These are phyloP conservation scores for Xylaria sp. DNA, from an alignment of 2,329 filamentous ascomycete genomes.

Conservation along the genomic window DNA sequence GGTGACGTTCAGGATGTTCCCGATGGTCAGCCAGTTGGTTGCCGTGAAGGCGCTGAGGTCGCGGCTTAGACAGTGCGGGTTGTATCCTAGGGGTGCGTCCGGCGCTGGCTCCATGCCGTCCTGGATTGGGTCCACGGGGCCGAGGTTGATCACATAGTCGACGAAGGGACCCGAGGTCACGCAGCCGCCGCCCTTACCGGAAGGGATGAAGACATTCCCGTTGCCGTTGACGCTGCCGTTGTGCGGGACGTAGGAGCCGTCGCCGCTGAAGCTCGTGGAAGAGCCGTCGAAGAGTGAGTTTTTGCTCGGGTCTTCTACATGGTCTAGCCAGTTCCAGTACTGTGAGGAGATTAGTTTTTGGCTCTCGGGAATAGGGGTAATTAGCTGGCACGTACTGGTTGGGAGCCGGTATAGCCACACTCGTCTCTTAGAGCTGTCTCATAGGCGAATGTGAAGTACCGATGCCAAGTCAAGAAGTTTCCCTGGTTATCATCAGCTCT, in stretches of 20 bases:
- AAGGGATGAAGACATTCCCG: slow-evolving; percentile 50
- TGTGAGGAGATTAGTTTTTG: slow-evolving; percentile 2
- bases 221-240: slow-evolving; percentile 42
- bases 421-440: slow-evolving; percentile 55
- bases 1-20: slow-evolving; percentile 45
- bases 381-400: slow-evolving; percentile 45
- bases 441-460: slow-evolving; percentile 55
- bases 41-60: slow-evolving; percentile 41
- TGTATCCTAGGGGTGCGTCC: slow-evolving; percentile 34
- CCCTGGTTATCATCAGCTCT: slow-evolving; percentile 39
- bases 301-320: slow-evolving; percentile 57
- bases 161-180: slow-evolving; percentile 57
- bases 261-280: slow-evolving; percentile 61
- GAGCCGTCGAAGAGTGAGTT: slow-evolving; percentile 68
- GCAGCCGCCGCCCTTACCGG: slow-evolving; percentile 67
- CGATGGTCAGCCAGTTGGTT: slow-evolving; percentile 37
- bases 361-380: background rate
- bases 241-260: slow-evolving; percentile 52
- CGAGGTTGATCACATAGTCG: slow-evolving; percentile 49
- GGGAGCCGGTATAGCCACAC: slow-evolving; percentile 56
- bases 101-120: slow-evolving; percentile 31
- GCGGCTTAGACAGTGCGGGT: slow-evolving; percentile 45
- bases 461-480: slow-evolving; percentile 57
- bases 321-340: slow-evolving; percentile 65
- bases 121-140: slow-evolving; percentile 44